A percentile compares a stretch with the other conserved stretches of the same genome.
phyloP scores from a whole-genome alignment of 2,329 filamentous ascomycete species.

The Celoporthe dispersa region DNA sequence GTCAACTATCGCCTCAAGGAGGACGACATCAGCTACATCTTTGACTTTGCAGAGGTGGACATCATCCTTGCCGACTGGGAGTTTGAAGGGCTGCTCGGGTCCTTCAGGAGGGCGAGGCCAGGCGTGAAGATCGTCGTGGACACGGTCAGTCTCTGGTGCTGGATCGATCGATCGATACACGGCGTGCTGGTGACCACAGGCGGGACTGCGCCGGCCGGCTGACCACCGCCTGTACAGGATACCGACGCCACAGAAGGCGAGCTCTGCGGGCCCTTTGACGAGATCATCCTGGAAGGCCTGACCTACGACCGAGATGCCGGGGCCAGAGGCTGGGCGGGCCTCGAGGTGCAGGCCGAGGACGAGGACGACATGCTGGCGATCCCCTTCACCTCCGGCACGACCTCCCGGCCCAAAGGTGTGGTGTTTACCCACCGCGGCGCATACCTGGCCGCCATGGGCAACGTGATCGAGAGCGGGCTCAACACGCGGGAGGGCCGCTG shows the following conservation, averaged over 20 bases:
- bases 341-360: slow-evolving; percentile 70
- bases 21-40: slow-evolving; percentile 89
- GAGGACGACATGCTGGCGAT: slow-evolving; percentile 86
- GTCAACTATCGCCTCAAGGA: slow-evolving; percentile 70
- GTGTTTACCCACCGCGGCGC: slow-evolving; percentile 87
- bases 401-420: slow-evolving; percentile 88
- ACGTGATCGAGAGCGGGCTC: slow-evolving; percentile 86
- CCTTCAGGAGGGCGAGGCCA: slow-evolving; percentile 65
- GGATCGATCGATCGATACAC: background rate
- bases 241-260: slow-evolving; percentile 77
- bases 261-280: slow-evolving; percentile 79
- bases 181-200: no score
- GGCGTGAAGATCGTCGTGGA: slow-evolving; percentile 77
- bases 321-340: slow-evolving; percentile 73
- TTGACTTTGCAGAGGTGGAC: slow-evolving; percentile 85
- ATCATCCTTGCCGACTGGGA: slow-evolving; percentile 86
- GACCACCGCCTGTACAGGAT: slow-evolving; percentile 56
- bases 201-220: background rate
- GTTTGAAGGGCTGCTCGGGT: slow-evolving; percentile 70
- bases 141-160: slow-evolving; percentile 44
- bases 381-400: slow-evolving; percentile 93
- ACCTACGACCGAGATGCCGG: slow-evolving; percentile 70
- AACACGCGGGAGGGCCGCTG: slow-evolving; percentile 72
- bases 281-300: slow-evolving; percentile 80
- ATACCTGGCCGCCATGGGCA: slow-evolving; percentile 76